These are phyloP conservation scores for Eucalyptus pauciflora DNA, from an alignment of 345 rosid genomes.

Conservation along the genomic window DNA sequence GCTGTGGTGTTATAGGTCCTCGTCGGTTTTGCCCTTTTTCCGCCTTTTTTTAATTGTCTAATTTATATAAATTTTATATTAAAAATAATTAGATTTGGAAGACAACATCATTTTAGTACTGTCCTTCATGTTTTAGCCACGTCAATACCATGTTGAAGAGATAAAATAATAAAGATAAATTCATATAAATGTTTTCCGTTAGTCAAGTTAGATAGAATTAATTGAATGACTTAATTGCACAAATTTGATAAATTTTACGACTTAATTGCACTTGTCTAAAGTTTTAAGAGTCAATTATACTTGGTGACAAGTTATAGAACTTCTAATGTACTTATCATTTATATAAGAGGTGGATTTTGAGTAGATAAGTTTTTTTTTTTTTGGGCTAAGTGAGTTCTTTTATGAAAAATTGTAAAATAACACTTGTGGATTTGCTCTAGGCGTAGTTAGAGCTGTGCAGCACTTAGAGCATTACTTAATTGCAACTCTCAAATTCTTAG, in stretches of 20 bases:
- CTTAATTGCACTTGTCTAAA: fast-evolving
- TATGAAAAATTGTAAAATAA: neutral
- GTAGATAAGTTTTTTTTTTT: neutral
- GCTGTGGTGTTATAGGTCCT: neutral
- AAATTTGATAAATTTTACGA: fast-evolving
- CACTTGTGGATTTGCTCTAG: neutral
- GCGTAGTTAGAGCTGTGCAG: neutral
- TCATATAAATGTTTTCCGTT: fast-evolving
- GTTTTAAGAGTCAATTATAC: too few relatives aligned
- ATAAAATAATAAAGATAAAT: too few relatives aligned
- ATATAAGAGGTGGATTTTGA: neutral
- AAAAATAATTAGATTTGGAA: too few relatives aligned
- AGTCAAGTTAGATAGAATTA: fast-evolving
- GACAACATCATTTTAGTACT: neutral
- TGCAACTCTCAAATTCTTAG: fast-evolving
- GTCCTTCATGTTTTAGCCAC: fast-evolving
- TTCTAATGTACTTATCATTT: too few relatives aligned
- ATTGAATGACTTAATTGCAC: too few relatives aligned
- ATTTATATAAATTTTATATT: too few relatives aligned
- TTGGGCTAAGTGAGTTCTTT: neutral
- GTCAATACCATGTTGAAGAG: neutral
- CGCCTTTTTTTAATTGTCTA: too few relatives aligned
- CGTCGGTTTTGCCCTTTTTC: fast-evolving
- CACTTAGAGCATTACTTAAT: neutral
- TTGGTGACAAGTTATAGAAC: fast-evolving